These are phyloP conservation scores for Penicillium crustosum DNA, from an alignment of 2,329 filamentous ascomycete species.

Conservation along the genomic window DNA sequence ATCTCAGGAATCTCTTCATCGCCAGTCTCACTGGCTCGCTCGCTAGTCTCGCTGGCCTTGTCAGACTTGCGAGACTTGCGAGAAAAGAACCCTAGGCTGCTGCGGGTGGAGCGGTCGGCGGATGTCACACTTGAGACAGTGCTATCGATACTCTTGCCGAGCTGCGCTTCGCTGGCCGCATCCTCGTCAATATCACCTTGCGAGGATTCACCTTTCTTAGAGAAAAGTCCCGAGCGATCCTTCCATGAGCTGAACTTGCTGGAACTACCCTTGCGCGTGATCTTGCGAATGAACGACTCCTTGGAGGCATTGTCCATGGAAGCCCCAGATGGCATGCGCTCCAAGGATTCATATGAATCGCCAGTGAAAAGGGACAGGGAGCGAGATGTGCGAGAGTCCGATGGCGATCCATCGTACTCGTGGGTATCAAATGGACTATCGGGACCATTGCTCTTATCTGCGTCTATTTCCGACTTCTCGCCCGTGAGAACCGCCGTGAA, in stretches of 20 bases:
- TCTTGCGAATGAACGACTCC: conserved; percentile 53
- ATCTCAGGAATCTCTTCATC: conserved; percentile 43
- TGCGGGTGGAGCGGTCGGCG: conserved; percentile 44
- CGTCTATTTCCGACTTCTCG: conserved; percentile 47
- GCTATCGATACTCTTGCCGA: conserved; percentile 47
- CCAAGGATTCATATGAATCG: conserved; percentile 50
- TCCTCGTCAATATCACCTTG: conserved; percentile 50
- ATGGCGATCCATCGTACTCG: conserved; percentile 43
- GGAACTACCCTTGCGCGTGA: conserved; percentile 52
- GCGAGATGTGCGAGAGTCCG: conserved; percentile 46
- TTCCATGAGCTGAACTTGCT: conserved; percentile 56
- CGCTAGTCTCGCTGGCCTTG: conserved; percentile 46
- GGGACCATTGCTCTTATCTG: conserved; percentile 35
- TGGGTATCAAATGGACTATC: conserved; percentile 33
- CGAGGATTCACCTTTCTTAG: conserved; percentile 46
- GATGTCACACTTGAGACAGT: conserved; percentile 43
- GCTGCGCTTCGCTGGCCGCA: conserved; percentile 38
- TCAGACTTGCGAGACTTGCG: conserved; percentile 48
- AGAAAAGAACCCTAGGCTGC: conserved; percentile 49
- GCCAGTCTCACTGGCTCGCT: conserved; percentile 45
- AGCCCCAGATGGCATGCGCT: conserved; percentile 46
- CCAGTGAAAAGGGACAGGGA: conserved; percentile 47
- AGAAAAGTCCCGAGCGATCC: conserved; percentile 49
- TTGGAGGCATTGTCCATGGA: conserved; percentile 45
- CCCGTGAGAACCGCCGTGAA: conserved; percentile 72